Base-by-base conservation (phyloP, 495 filamentous ascomycete species). In the Aspergillus steynii region DNA sequence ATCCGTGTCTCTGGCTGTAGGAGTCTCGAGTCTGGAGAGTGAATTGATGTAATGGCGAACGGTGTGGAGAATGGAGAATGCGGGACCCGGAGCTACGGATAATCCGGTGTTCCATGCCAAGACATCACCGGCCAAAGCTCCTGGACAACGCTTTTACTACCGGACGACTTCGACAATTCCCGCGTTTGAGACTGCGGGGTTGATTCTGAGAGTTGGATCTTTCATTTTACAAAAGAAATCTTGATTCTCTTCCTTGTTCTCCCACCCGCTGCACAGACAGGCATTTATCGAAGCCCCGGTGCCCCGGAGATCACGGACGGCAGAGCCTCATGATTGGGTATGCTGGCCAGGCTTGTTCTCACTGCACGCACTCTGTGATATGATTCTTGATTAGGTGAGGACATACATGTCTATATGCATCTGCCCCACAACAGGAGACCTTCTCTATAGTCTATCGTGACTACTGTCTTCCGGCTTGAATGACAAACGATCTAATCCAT, bases 111-210 rank as follows among this genome's bases (percentile, higher is more conserved):
- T 68, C 63, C 55, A 55, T 66, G 65, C 65, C 65, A 67, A 65
- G 66, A 63, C 62, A 69, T 67, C 63, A 3, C 54, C 69, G 62
- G 66, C 70, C 70, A 56, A 64, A 66, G 66, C 64, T 68, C 59
- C 66, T 69, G 61, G 53, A 53, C 53, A n/a, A 57, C 64, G 32
- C 28, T 48, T 52, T 46, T 51, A 20, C 49, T 37, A 2, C 3
- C 8, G 34, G 37, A 29, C 5, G 12, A 29, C 28, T 5, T 53
- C 45, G 29, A 31, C 32, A 53, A 50, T 54, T 56, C 56, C 56
- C 8, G 53, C 56, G 47, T 28, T 61, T 55, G 27, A 45, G 54
- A 29, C 49, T 46, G 48, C 20, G 54, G 48, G 58, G 14, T 34
- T 5, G 34, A 25, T 8, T 14, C 34, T 14, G 37, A 14, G 9